Conservation (phyloP, 768 basidiomycete species). For the Trametes elegans region DNA sequence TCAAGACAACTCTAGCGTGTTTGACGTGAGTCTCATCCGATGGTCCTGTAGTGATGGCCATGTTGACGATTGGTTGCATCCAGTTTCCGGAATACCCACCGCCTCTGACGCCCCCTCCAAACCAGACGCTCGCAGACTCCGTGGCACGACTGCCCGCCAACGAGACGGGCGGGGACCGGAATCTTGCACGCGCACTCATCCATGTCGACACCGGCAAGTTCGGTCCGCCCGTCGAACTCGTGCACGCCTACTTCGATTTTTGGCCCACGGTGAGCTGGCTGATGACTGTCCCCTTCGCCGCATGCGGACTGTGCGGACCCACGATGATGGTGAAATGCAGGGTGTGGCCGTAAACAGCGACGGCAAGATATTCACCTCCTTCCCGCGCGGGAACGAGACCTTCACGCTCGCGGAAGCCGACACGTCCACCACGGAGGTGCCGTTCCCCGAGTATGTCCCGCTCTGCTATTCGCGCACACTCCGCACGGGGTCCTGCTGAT, state of each 20-base stretch:
- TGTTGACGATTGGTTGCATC: neutral
- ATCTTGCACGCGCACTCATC: neutral
- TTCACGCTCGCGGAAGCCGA: constrained; percentile 17
- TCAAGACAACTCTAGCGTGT: constrained; percentile 9
- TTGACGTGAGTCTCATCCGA: constrained; percentile 7
- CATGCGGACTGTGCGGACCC: neutral
- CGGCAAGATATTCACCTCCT: constrained; percentile 19
- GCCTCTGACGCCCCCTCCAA: constrained; percentile 13
- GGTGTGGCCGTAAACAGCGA: constrained; percentile 20
- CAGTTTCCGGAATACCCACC: constrained; percentile 23
- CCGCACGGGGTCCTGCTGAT: neutral
- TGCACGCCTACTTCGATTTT: constrained; percentile 21
- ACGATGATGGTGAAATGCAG: neutral
- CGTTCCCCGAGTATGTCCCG: constrained; percentile 18
- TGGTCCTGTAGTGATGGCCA: too few species aligned
- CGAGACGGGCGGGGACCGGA: neutral
- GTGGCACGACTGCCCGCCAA: constrained; percentile 5
- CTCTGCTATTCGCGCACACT: neutral
- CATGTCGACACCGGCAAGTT: constrained; percentile 20
- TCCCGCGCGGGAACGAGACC: constrained; percentile 21
- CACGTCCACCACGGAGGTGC: constrained; percentile 15
- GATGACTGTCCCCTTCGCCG: too few species aligned
- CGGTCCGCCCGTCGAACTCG: constrained; percentile 17
- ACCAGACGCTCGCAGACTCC: constrained; percentile 10
- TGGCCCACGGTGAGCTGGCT: constrained; percentile 19